These are phyloP conservation scores for Lodderomyces parapsilosis DNA, from an alignment of 1,139 yeast species.

Conservation along the genomic window DNA sequence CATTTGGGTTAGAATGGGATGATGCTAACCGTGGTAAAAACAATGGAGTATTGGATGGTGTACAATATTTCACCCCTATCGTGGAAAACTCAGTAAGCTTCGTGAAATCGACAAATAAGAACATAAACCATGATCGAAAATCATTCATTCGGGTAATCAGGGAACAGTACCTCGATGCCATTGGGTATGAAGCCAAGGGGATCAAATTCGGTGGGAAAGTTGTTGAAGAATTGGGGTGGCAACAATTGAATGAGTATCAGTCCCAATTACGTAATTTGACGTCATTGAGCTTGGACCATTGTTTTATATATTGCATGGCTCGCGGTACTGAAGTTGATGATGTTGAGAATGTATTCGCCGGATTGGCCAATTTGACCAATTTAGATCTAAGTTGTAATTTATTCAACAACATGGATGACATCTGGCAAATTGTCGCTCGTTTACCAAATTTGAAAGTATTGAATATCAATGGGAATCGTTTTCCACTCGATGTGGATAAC, in stretches of 20 bases:
- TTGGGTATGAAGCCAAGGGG: conserved; percentile 17
- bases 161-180: conserved; percentile 42
- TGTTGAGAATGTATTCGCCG: conserved; percentile 9
- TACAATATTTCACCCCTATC: conserved; percentile 51
- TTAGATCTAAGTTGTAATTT: conserved; percentile 68
- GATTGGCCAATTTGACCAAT: conserved; percentile 28
- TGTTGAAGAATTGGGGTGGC: conserved; percentile 67
- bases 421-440: conserved; percentile 34
- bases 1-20: conserved; percentile 91
- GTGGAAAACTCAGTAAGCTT: conserved; percentile 59
- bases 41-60: conserved; percentile 66
- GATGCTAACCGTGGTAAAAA: conserved; percentile 69
- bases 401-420: conserved; percentile 37
- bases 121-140: conserved; percentile 20
- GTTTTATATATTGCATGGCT: conserved; percentile 22
- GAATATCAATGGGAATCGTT: conserved; percentile 64
- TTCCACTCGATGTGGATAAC: conserved; percentile 17
- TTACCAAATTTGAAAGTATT: conserved; percentile 43
- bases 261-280: conserved; percentile 43
- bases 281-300: conserved; percentile 51
- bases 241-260: conserved; percentile 48
- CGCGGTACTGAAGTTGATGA: conserved; percentile 3
- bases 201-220: conserved; percentile 52
- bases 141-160: conserved; percentile 47
- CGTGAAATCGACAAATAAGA: conserved; percentile 45